Evolutionary conservation across 306 rosid genomes (phyloP).

Genomic region (Vigna reflexopilosa): DNA sequence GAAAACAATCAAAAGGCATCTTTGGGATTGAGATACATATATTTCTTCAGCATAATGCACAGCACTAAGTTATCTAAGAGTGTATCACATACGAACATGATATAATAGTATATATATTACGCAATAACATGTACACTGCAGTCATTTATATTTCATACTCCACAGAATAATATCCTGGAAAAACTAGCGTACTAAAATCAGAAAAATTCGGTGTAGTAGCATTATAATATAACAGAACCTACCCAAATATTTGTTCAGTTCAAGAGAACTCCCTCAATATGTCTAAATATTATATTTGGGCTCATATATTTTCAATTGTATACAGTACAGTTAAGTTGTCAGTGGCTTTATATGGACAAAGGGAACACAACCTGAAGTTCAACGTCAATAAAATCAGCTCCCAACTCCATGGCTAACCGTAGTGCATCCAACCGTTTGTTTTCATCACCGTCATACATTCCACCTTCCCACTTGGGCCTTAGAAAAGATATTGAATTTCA

Average conservation of each 20-base stretch:
- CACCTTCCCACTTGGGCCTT: constrained; percentile 91
- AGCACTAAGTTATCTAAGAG: background rate
- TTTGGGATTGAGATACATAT: constrained; percentile 5
- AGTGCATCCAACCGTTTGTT: constrained; percentile 65
- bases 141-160: constrained; percentile 13
- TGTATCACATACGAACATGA: constrained; percentile 4
- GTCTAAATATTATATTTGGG: background rate
- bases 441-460: constrained; percentile 82
- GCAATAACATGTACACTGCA: constrained; percentile 8
- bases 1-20: background rate
- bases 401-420: constrained; percentile 74
- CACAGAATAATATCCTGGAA: constrained; percentile 4
- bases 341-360: background rate
- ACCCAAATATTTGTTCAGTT: background rate
- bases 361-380: constrained; percentile 71
- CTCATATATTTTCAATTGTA: background rate
- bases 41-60: constrained; percentile 27
- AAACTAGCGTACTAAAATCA: background rate
- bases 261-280: background rate
- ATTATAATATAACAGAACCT: constrained; percentile 37
- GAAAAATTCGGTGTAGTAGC: background rate
- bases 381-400: constrained; percentile 82
- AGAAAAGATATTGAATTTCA: constrained; percentile 8
- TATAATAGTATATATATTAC: constrained; percentile 4
- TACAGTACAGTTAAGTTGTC: background rate